Percentiles rank a stretch among this genome's conserved stretches.
Evolutionary conservation across 2,329 filamentous ascomycete species (phyloP).

Genomic region (Penicillium janthinellum): DNA sequence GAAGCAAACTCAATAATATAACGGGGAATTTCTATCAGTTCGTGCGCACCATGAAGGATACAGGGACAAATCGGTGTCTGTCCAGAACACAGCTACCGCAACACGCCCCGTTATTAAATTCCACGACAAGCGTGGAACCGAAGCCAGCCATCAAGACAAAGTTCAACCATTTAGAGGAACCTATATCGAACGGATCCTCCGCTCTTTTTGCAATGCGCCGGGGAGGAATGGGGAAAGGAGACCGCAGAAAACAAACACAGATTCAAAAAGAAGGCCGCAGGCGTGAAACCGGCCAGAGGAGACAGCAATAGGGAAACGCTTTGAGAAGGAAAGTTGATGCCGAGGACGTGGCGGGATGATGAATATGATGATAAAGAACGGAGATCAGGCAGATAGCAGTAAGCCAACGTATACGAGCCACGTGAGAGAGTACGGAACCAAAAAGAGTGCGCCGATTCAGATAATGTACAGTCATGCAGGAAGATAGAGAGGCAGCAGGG

Average conservation of each 20-base stretch:
- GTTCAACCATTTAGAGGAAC: conserved; percentile 25
- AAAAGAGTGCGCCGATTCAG: conserved; percentile 22
- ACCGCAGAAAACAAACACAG: conserved; percentile 11
- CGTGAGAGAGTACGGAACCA: conserved; percentile 22
- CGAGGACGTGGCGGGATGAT: conserved; percentile 17
- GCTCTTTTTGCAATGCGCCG: conserved; percentile 39
- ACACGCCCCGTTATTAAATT: conserved; percentile 31
- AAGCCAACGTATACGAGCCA: conserved; percentile 26
- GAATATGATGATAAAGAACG: conserved; percentile 14
- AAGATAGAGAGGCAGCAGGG: conserved; percentile 24
- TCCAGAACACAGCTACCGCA: conserved; percentile 17
- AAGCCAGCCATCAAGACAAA: conserved; percentile 33
- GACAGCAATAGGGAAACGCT: conserved; percentile 18
- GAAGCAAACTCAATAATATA: conserved; percentile 15
- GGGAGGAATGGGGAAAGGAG: conserved; percentile 26
- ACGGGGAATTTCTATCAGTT: conserved; percentile 25
- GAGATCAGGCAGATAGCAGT: conserved; percentile 10
- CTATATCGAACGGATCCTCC: conserved; percentile 27
- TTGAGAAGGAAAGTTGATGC: conserved; percentile 21
- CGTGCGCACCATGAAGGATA: conserved; percentile 21
- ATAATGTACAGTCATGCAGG: conserved; percentile 41
- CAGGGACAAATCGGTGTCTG: conserved; percentile 12
- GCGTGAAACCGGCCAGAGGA: conserved; percentile 19
- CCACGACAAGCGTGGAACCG: conserved; percentile 26
- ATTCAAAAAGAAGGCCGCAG: conserved; percentile 15